Percentiles rank a stretch among this genome's conserved stretches.
Evolutionary conservation across 2,329 filamentous ascomycete species (phyloP).

Genomic region (Xylariales sp.): DNA sequence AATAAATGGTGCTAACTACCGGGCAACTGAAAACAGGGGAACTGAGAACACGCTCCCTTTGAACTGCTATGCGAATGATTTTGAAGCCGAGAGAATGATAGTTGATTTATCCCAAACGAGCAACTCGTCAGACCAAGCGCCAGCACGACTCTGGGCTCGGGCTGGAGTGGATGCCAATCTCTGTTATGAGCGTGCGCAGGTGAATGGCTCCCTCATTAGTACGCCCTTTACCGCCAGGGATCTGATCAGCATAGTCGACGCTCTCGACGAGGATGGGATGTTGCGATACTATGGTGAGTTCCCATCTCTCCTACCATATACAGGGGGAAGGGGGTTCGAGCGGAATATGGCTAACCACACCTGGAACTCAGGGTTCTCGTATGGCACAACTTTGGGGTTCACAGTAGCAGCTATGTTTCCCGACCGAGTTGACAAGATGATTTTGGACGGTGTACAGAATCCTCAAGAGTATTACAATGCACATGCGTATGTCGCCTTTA

Average conservation of each 20-base stretch:
- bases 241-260: conserved; percentile 32
- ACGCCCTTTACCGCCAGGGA: conserved; percentile 31
- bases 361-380: conserved; percentile 28
- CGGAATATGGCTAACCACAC: too few relatives aligned
- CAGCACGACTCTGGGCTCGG: conserved; percentile 14
- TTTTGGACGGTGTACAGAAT: conserved; percentile 32
- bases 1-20: too few relatives aligned
- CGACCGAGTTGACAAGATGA: conserved; percentile 30
- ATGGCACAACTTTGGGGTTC: conserved; percentile 33
- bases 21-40: too few relatives aligned
- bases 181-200: conserved; percentile 12
- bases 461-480: conserved; percentile 26
- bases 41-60: too few relatives aligned
- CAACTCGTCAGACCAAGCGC: conserved; percentile 9
- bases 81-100: conserved; percentile 15
- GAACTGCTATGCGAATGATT: conserved; percentile 6
- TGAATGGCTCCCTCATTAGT: conserved; percentile 20
- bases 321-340: too few relatives aligned
- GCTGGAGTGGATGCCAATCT: conserved; percentile 8
- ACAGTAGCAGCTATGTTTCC: conserved; percentile 37
- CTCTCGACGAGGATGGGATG: conserved; percentile 30
- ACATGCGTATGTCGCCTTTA: conserved; percentile 9
- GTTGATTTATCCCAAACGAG: conserved; percentile 9
- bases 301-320: too few relatives aligned
- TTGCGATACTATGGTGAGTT: conserved; percentile 29